These are phyloP conservation scores for Calvatia gigantea DNA, from an alignment of 768 basidiomycete species.

Conservation along the genomic window DNA sequence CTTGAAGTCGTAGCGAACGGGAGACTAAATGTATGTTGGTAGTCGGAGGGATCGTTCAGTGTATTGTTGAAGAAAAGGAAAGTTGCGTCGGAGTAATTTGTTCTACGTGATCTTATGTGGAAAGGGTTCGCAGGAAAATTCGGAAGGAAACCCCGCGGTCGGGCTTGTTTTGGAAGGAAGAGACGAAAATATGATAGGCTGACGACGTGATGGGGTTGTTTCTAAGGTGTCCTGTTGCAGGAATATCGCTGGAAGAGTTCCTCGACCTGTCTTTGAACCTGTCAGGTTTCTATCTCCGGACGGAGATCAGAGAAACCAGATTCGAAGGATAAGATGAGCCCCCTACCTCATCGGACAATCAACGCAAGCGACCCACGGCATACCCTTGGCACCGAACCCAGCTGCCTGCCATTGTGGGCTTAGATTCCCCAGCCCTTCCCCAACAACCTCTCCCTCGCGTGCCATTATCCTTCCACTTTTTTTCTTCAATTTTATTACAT, in stretches of 20 bases:
- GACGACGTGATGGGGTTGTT: constrained; percentile 42
- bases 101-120: constrained; percentile 31
- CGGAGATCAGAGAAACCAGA: constrained; percentile 18
- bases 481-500: constrained; percentile 16
- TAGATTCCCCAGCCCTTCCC: background rate
- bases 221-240: constrained; percentile 38
- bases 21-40: constrained; percentile 15
- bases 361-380: constrained; percentile 33
- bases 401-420: constrained; percentile 6
- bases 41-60: constrained; percentile 20
- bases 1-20: constrained; percentile 10
- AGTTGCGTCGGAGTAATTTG: constrained; percentile 32
- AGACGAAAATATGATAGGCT: constrained; percentile 28
- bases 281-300: constrained; percentile 22
- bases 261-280: constrained; percentile 22
- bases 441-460: constrained; percentile 1
- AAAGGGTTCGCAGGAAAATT: constrained; percentile 32
- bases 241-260: constrained; percentile 27
- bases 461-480: background rate
- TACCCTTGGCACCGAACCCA: constrained; percentile 27
- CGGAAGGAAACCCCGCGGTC: constrained; percentile 27
- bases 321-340: constrained; percentile 15
- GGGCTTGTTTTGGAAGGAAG: constrained; percentile 31
- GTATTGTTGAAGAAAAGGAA: constrained; percentile 29
- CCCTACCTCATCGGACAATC: constrained; percentile 40